These are phyloP conservation scores for Anisodus acutangulus DNA, from an alignment of 257 asterid genomes.

Conservation along the genomic window DNA sequence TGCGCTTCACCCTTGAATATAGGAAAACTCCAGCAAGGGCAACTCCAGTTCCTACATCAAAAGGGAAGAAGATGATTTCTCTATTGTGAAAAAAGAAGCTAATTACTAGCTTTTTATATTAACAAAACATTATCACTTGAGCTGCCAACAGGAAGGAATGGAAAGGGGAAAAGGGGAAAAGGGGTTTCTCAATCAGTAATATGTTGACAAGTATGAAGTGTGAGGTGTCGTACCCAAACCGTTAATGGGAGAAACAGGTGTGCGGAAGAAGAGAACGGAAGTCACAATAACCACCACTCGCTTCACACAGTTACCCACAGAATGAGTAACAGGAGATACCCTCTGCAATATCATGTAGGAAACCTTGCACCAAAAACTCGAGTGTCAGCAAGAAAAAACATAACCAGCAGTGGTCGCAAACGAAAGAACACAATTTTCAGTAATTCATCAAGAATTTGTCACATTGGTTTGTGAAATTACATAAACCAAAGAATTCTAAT, in stretches of 20 bases:
- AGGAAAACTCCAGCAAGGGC: constrained; percentile 93
- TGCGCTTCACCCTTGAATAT: constrained; percentile 80
- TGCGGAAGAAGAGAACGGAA: constrained; percentile 86
- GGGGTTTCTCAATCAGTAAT: constrained; percentile 9
- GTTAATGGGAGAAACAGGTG: constrained; percentile 76
- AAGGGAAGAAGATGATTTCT: not conserved
- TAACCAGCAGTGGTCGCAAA: not conserved
- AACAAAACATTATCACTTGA: not conserved
- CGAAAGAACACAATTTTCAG: not conserved
- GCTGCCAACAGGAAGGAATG: not conserved
- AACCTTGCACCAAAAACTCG: constrained; percentile 56
- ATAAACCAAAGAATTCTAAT: not conserved
- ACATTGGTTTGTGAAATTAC: constrained; percentile 2
- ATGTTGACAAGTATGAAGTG: constrained; percentile 16
- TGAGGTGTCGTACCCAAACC: constrained; percentile 58
- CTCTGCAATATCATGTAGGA: constrained; percentile 93
- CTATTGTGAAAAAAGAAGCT: not conserved
- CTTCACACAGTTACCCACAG: constrained; percentile 91
- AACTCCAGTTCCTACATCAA: constrained; percentile 72
- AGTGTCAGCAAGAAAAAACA: constrained; percentile 31
- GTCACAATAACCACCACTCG: constrained; percentile 90
- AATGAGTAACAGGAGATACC: constrained; percentile 93
- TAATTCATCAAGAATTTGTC: constrained; percentile 3
- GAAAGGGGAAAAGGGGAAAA: not conserved
- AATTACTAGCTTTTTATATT: not conserved